Evolutionary conservation across 208 protist genomes (phyloP), one percentile per base, ranked within the genome.

Genomic region (Chromosphaera perkinsii): DNA sequence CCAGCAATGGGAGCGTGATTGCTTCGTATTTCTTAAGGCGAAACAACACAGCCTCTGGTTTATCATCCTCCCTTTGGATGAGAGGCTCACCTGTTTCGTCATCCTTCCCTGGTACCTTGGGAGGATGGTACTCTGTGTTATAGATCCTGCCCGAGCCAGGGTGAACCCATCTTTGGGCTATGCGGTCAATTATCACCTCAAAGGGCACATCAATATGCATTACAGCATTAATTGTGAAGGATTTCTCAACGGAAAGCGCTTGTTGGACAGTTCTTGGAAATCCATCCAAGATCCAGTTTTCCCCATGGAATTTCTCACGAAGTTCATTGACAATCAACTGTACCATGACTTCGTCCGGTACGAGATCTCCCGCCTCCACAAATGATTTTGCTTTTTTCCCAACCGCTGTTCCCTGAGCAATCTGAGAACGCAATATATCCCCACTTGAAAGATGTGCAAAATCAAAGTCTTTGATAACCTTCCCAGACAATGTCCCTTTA

Each of bases 71-170:
- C 24, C 92, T 83, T 78, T 94, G 87, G 36, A 87, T 84, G 0
- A 96, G 87, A 3, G 73, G 70, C 73, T 95, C 91, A 27, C 90
- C 90, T 2, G 91, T 95, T 9, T 94, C 69, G 66, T 96, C 92
- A 64, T 95, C 91, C 57, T 82, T 83, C 33, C 81, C 82, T 0
- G 75, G 57, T 3, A 82, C 77, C 72, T 89, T 88, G 20, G 92
- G 91, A 20, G 91, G 90, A 43, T 80, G 78, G 83, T 93, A 95
- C 32, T 81, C 39, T 54, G 87, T 78, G 78, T 95, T 88, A 70
- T 96, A 96, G 14, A 84, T 90, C 62, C 92, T 85, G 2, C 92
- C 92, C 58, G 82, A 90, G 14, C 73, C 55, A 65, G 83, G 82
- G 83, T 96, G 92, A 32, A 95, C 85, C 62, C 61, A 81, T 20